Percentiles rank a stretch among this genome's conserved stretches.
phyloP scores from a whole-genome alignment of 2,329 filamentous ascomycete species.

The Graphilbum sp. region DNA sequence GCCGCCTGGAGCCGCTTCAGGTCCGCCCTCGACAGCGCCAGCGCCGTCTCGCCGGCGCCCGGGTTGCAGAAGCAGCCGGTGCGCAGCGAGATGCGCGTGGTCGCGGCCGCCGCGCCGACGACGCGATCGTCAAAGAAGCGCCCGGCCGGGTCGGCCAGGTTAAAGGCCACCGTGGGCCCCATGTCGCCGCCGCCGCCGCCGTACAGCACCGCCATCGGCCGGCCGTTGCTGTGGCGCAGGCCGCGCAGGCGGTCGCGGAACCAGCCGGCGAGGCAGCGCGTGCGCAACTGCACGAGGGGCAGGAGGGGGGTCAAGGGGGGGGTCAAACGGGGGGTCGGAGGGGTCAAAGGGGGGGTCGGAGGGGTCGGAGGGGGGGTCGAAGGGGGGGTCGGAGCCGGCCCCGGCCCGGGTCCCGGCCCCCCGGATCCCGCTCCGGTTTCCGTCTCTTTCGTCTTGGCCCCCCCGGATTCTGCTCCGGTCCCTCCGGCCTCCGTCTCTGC shows the following conservation, averaged over 20 bases:
- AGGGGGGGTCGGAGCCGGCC: too few species aligned
- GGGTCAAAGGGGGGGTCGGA: too few species aligned
- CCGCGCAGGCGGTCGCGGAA: constrained; percentile 15
- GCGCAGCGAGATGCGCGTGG: constrained; percentile 19
- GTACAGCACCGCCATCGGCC: constrained; percentile 18
- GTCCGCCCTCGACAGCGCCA: constrained; percentile 12
- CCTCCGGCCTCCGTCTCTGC: not conserved
- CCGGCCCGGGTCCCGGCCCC: too few species aligned
- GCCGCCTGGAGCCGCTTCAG: constrained; percentile 7
- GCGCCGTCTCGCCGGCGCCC: constrained; percentile 19
- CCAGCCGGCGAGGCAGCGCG: constrained; percentile 21
- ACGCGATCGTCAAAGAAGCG: constrained; percentile 20
- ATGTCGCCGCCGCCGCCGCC: too few species aligned
- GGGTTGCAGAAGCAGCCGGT: constrained; percentile 28
- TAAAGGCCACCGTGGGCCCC: constrained; percentile 23
- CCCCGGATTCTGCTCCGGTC: too few species aligned
- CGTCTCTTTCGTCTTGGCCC: too few species aligned
- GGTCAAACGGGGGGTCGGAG: too few species aligned
- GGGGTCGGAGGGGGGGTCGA: too few species aligned
- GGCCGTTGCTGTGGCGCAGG: constrained; percentile 18
- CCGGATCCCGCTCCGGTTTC: too few species aligned
- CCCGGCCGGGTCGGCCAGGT: constrained; percentile 18
- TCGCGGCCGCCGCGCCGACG: constrained; percentile 17
- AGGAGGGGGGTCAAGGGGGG: not conserved
- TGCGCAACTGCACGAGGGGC: constrained; percentile 14